phyloP scores from a whole-genome alignment of 306 rosid species.

The Purshia tridentata region DNA sequence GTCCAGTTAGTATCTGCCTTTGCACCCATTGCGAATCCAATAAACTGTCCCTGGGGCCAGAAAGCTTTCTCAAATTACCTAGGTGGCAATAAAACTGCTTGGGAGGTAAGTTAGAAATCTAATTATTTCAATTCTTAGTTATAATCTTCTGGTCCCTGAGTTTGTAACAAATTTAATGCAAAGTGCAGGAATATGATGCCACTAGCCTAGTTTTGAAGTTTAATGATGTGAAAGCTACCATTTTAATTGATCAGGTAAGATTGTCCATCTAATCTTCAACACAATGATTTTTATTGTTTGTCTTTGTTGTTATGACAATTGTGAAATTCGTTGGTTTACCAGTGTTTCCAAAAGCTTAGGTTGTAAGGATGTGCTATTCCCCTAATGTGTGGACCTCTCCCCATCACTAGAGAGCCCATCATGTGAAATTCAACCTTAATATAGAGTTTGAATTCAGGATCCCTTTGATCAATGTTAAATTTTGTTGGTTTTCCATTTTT shows the following conservation, averaged over 20 bases:
- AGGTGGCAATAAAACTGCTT: slow-evolving; percentile 65
- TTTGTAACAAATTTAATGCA: slow-evolving; percentile 10
- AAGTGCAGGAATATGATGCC: slow-evolving; percentile 91
- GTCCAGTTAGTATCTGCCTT: slow-evolving; percentile 89
- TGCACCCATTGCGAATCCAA: slow-evolving; percentile 79
- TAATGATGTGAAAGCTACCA: slow-evolving; percentile 52
- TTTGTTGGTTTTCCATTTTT: neutral
- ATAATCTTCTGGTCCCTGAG: slow-evolving; percentile 5
- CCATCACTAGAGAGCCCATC: neutral
- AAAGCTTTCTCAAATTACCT: slow-evolving; percentile 92
- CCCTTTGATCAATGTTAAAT: neutral
- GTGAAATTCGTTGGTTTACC: neutral
- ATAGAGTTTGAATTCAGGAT: neutral
- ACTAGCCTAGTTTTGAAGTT: slow-evolving; percentile 57
- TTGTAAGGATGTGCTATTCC: neutral
- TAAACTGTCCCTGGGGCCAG: slow-evolving; percentile 86
- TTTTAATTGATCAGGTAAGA: slow-evolving; percentile 91
- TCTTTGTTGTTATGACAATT: neutral
- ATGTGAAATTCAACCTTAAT: neutral
- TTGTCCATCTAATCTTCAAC: slow-evolving; percentile 1
- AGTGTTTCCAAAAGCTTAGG: neutral
- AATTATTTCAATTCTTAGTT: neutral
- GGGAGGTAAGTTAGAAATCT: slow-evolving; percentile 67
- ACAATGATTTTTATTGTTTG: neutral
- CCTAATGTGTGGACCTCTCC: neutral